A percentile compares a stretch with the other conserved stretches of the same genome.
Evolutionary conservation across 2,329 filamentous ascomycete genomes (phyloP).

Genomic region (Paraphaeosphaeria sporulosa): DNA sequence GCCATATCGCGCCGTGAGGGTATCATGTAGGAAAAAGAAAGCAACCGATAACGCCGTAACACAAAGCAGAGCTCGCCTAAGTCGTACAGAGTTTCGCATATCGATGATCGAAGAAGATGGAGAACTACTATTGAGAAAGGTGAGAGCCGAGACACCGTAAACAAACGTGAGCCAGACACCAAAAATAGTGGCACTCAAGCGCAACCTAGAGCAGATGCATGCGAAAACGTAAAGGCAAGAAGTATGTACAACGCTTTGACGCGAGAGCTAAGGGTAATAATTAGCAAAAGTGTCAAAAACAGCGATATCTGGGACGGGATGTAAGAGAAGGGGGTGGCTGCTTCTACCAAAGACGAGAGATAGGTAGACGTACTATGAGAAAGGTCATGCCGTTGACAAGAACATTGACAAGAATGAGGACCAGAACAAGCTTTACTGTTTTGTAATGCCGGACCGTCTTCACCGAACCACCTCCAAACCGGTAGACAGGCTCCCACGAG

Average conservation of each 20-base stretch:
- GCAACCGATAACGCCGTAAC: conserved; percentile 37
- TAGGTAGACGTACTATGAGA: conserved; percentile 36
- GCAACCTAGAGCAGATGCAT: conserved; percentile 38
- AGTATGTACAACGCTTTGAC: conserved; percentile 37
- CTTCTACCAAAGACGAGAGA: too few species aligned
- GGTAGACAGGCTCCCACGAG: conserved; percentile 39
- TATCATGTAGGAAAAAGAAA: conserved; percentile 34
- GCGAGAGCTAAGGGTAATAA: conserved; percentile 29
- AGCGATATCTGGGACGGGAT: background rate
- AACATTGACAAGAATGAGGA: conserved; percentile 34
- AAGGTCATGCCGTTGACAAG: conserved; percentile 39
- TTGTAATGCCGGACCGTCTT: conserved; percentile 29
- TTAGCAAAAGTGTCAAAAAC: background rate
- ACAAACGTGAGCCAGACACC: conserved; percentile 41
- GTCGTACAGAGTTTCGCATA: conserved; percentile 32
- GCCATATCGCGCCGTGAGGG: conserved; percentile 23
- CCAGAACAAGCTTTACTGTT: conserved; percentile 35
- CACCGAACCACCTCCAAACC: conserved; percentile 9
- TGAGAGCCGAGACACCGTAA: conserved; percentile 32
- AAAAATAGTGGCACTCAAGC: conserved; percentile 30
- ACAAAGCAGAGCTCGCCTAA: conserved; percentile 39
- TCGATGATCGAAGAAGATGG: conserved; percentile 29
- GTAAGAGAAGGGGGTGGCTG: background rate
- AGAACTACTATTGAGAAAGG: conserved; percentile 32
- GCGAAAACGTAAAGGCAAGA: conserved; percentile 39